Evolutionary conservation across 176 grass and related monocot genomes (phyloP).

Genomic region (Lolium rigidum): DNA sequence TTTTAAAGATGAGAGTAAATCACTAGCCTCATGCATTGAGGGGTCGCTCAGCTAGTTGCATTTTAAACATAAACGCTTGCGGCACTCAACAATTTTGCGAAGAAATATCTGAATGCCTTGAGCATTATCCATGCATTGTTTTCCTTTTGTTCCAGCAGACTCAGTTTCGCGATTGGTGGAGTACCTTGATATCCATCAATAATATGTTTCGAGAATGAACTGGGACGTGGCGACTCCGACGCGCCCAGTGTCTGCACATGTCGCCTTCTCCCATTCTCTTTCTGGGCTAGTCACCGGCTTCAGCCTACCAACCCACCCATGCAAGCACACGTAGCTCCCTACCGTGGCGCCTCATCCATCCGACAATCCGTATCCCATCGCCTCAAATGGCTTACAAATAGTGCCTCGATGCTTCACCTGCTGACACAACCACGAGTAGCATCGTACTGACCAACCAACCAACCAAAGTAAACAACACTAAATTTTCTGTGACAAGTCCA

Average conservation of each 20-base stretch:
- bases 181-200: not conserved
- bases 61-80: too few species aligned
- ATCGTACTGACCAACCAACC: not conserved
- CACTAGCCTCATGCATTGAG: too few species aligned
- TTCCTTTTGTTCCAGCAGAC: too few species aligned
- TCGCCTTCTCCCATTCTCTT: not conserved
- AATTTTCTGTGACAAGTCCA: not conserved
- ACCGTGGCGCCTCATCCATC: not conserved
- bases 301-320: conserved; percentile 9
- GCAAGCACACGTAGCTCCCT: conserved; percentile 4
- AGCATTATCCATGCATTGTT: too few species aligned
- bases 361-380: not conserved
- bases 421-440: not conserved
- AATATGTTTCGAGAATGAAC: not conserved
- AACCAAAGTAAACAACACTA: not conserved
- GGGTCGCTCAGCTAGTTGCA: too few species aligned
- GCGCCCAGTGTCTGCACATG: not conserved
- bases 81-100: too few species aligned
- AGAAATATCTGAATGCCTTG: too few species aligned
- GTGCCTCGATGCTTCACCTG: not conserved
- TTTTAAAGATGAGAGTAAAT: too few species aligned
- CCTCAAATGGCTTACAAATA: not conserved
- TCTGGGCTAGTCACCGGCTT: not conserved
- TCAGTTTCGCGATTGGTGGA: too few species aligned
- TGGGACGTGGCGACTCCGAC: conserved; percentile 19